phyloP scores from a whole-genome alignment of 2,329 filamentous ascomycete genomes.

The Verticillium nubilum region DNA sequence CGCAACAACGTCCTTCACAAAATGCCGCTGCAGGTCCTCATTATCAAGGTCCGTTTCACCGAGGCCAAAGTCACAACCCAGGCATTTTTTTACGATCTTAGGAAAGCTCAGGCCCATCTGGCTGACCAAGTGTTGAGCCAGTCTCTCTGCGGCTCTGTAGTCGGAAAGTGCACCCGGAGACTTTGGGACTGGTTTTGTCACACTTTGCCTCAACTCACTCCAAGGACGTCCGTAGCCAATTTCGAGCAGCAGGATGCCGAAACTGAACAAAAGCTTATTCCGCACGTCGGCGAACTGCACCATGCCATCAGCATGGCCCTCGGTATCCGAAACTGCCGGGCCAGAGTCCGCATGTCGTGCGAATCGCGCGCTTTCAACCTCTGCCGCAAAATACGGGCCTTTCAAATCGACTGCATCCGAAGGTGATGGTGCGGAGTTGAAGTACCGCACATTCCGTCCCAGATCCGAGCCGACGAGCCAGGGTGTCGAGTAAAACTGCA shows the following conservation, averaged over 20 bases:
- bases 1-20: not conserved
- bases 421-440: not conserved
- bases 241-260: conserved; percentile 7
- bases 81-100: conserved; percentile 5
- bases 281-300: not conserved
- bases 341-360: not conserved
- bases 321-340: not conserved
- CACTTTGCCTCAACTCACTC: not conserved
- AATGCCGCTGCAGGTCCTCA: conserved; percentile 2
- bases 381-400: conserved; percentile 3
- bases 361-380: not conserved
- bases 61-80: conserved; percentile 9
- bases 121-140: conserved; percentile 2
- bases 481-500: conserved; percentile 9
- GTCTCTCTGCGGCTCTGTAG: conserved; percentile 3
- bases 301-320: not conserved
- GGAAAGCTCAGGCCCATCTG: conserved; percentile 5
- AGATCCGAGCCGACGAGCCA: conserved; percentile 1
- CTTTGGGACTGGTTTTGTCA: not conserved
- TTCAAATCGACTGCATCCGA: not conserved
- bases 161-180: not conserved
- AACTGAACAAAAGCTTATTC: conserved; percentile 7
- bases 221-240: conserved; percentile 5
- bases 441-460: conserved; percentile 1
- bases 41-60: conserved; percentile 6